A percentile compares a stretch with the other conserved stretches of the same genome.
Conservation (phyloP, 1,139 yeast species). For the Taphrina confusa region DNA sequence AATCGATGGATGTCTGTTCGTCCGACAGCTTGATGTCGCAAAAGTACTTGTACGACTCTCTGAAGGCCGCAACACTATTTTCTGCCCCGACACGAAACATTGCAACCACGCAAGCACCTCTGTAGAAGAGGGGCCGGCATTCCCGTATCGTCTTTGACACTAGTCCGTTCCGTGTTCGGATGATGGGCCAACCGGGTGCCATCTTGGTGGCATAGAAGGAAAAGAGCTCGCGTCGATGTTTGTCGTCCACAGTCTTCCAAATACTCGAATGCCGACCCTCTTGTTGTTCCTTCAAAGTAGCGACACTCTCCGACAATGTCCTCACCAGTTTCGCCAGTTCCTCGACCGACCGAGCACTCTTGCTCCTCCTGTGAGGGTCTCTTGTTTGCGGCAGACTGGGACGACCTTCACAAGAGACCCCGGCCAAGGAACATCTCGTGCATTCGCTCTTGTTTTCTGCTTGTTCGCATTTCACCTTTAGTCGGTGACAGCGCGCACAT, state of each 20-base stretch:
- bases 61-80: not conserved
- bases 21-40: slow-evolving; percentile 6
- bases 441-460: slow-evolving; percentile 1
- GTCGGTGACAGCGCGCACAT: slow-evolving; percentile 8
- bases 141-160: not conserved
- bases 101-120: not conserved
- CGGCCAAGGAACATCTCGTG: not conserved
- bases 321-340: slow-evolving; percentile 3
- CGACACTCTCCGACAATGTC: slow-evolving; percentile 8
- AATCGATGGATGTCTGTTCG: not conserved
- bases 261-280: not conserved
- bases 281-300: slow-evolving; percentile 3
- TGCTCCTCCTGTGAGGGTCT: not conserved
- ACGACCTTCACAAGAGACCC: not conserved
- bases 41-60: slow-evolving; percentile 5
- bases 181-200: slow-evolving; percentile 1
- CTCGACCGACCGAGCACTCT: slow-evolving; percentile 6
- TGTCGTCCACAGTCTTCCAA: not conserved
- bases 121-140: not conserved
- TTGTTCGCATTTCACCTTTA: slow-evolving; percentile 1
- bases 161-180: not conserved
- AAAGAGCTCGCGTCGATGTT: not conserved
- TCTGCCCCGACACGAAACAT: not conserved
- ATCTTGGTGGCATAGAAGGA: not conserved
- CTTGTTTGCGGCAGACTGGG: not conserved